phyloP scores from a whole-genome alignment of 1,284 basidiomycete genomes.

The Thelephora terrestris region DNA sequence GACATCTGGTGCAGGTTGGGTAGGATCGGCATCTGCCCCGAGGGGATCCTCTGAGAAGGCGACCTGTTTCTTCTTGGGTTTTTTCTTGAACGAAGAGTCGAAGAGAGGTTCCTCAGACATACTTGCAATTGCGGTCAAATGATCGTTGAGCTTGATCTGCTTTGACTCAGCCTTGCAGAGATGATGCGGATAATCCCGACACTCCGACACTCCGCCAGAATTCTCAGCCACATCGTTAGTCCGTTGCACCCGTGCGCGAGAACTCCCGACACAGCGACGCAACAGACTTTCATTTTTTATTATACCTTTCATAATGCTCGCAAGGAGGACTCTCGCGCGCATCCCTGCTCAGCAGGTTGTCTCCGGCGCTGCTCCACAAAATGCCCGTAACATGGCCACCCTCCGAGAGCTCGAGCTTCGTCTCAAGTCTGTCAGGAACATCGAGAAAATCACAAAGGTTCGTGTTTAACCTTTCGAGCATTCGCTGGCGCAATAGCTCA shows the following conservation, averaged over 20 bases:
- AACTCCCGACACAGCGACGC: conserved; percentile 13
- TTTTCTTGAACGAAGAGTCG: conserved; percentile 75
- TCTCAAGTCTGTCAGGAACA: conserved; percentile 95
- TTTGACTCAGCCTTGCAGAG: neutral
- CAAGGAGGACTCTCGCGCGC: conserved; percentile 61
- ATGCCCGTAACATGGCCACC: conserved; percentile 88
- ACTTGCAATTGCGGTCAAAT: conserved; percentile 9
- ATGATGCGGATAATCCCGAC: neutral
- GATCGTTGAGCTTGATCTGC: conserved; percentile 13
- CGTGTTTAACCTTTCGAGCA: conserved; percentile 17
- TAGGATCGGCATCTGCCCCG: conserved; percentile 75
- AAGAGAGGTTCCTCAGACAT: conserved; percentile 71
- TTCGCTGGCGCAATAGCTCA: neutral
- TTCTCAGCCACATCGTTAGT: conserved; percentile 14
- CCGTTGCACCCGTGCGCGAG: conserved; percentile 10
- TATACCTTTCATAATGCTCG: conserved; percentile 30
- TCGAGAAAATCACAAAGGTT: conserved; percentile 99
- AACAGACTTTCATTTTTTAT: conserved; percentile 16
- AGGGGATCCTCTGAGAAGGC: conserved; percentile 76
- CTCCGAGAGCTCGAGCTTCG: conserved; percentile 96
- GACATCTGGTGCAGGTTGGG: conserved; percentile 57
- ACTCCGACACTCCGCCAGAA: conserved; percentile 12
- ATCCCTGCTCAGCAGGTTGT: conserved; percentile 44
- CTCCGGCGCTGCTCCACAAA: conserved; percentile 49
- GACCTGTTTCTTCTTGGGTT: conserved; percentile 75